Percentiles rank a stretch among this genome's conserved stretches.
These are phyloP conservation scores for Carex myosuroides DNA, from an alignment of 176 grass and related monocot species.

Conservation along the genomic window DNA sequence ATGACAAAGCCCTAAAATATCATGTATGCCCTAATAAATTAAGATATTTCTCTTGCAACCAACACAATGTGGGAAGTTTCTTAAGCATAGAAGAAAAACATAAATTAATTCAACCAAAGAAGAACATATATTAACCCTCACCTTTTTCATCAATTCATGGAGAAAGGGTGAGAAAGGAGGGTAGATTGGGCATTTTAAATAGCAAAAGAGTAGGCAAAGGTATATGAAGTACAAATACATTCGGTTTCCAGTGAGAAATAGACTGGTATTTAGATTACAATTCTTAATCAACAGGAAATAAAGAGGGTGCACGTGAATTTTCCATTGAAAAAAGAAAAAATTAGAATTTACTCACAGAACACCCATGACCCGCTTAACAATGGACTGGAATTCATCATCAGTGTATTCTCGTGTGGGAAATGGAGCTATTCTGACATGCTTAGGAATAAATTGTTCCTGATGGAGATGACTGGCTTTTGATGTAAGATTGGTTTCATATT, in stretches of 20 bases:
- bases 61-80: neutral
- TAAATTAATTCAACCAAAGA: neutral
- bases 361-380: constrained; percentile 44
- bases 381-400: constrained; percentile 49
- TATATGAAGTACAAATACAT: neutral
- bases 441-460: constrained; percentile 24
- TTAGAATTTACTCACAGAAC: constrained; percentile 31
- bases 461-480: neutral
- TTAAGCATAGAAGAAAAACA: neutral
- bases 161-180: neutral
- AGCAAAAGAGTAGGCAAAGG: neutral
- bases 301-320: neutral
- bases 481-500: constrained; percentile 18
- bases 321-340: neutral
- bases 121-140: neutral
- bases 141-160: neutral
- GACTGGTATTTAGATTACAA: neutral
- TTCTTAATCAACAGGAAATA: neutral
- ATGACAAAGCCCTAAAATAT: neutral
- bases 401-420: constrained; percentile 51
- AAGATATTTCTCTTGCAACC: neutral
- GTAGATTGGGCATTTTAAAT: neutral
- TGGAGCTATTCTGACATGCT: constrained; percentile 36
- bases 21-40: neutral
- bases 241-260: neutral